A percentile compares a stretch with the other conserved stretches of the same genome.
phyloP scores from a whole-genome alignment of 2,329 filamentous ascomycete species.

The Diaporthe capsici region DNA sequence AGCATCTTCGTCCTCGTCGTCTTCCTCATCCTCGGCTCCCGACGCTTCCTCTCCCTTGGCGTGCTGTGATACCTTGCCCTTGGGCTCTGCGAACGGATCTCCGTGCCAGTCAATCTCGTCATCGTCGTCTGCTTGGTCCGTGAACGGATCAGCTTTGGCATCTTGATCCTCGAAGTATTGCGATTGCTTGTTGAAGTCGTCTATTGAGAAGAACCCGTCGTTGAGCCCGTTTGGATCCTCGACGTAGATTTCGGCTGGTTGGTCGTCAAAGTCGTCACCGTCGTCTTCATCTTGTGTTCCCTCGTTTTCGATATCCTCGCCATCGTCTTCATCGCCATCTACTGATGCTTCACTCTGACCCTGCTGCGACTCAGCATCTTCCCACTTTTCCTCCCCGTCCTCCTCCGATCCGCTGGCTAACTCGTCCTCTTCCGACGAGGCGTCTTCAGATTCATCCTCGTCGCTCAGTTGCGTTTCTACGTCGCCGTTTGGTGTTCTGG shows the following conservation, averaged over 20 bases:
- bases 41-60: constrained; percentile 47
- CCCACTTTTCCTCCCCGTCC: constrained; percentile 54
- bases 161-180: constrained; percentile 92
- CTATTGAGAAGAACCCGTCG: constrained; percentile 98
- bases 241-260: constrained; percentile 69
- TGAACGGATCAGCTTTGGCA: constrained; percentile 79
- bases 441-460: constrained; percentile 56
- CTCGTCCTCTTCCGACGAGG: constrained; percentile 42
- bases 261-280: constrained; percentile 61
- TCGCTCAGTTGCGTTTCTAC: constrained; percentile 50
- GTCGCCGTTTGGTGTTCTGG: constrained; percentile 44
- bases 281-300: constrained; percentile 51
- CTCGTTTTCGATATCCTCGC: constrained; percentile 51
- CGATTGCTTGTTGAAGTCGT: constrained; percentile 95
- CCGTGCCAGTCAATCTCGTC: constrained; percentile 90
- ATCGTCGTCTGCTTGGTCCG: constrained; percentile 83
- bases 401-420: constrained; percentile 51
- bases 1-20: constrained; percentile 78
- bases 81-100: constrained; percentile 72
- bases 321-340: constrained; percentile 50
- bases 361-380: constrained; percentile 48
- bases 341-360: constrained; percentile 48
- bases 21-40: constrained; percentile 50
- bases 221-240: constrained; percentile 89
- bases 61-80: constrained; percentile 43